Evolutionary conservation across 1,284 basidiomycete genomes (phyloP).

Genomic region (Trichosporon ovoides): DNA sequence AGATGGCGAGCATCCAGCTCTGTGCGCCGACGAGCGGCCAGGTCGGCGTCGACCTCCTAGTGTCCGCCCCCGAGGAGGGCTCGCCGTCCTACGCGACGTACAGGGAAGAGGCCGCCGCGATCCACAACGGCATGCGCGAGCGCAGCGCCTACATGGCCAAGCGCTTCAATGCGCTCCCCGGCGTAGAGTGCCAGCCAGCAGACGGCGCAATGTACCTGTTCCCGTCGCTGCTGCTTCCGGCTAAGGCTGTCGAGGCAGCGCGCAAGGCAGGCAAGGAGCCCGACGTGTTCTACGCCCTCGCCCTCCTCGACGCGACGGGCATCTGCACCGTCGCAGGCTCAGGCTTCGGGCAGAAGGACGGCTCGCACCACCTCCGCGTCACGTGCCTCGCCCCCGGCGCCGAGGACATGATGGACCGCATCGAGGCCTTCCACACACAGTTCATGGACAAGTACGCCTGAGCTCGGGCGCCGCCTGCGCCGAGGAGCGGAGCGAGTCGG

Average conservation of each 20-base stretch:
- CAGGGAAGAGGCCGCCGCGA: slow-evolving; percentile 68
- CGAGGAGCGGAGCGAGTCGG: no score
- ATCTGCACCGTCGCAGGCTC: slow-evolving; percentile 83
- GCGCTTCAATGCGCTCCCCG: slow-evolving; percentile 66
- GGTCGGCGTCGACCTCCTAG: slow-evolving; percentile 79
- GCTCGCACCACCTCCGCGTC: slow-evolving; percentile 74
- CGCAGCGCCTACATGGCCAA: slow-evolving; percentile 65
- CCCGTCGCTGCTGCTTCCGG: slow-evolving; percentile 62
- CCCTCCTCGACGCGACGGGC: slow-evolving; percentile 70
- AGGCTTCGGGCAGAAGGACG: slow-evolving; percentile 81
- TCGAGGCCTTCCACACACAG: slow-evolving; percentile 69
- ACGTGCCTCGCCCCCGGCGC: slow-evolving; percentile 73
- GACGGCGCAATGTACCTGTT: slow-evolving; percentile 77
- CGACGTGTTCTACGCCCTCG: slow-evolving; percentile 75
- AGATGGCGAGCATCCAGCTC: slow-evolving; percentile 78
- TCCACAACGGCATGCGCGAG: slow-evolving; percentile 62
- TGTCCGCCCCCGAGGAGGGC: slow-evolving; percentile 69
- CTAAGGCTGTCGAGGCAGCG: slow-evolving; percentile 66
- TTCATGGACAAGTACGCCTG: slow-evolving; percentile 63
- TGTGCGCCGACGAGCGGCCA: slow-evolving; percentile 73
- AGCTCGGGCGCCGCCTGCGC: not conserved
- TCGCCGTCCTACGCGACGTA: slow-evolving; percentile 67
- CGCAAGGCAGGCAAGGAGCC: slow-evolving; percentile 63
- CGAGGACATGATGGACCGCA: slow-evolving; percentile 73
- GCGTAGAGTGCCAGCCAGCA: slow-evolving; percentile 75